Base-by-base conservation (phyloP, 2,329 filamentous ascomycete genomes). In the Mycosphaerelloides madeirae region DNA sequence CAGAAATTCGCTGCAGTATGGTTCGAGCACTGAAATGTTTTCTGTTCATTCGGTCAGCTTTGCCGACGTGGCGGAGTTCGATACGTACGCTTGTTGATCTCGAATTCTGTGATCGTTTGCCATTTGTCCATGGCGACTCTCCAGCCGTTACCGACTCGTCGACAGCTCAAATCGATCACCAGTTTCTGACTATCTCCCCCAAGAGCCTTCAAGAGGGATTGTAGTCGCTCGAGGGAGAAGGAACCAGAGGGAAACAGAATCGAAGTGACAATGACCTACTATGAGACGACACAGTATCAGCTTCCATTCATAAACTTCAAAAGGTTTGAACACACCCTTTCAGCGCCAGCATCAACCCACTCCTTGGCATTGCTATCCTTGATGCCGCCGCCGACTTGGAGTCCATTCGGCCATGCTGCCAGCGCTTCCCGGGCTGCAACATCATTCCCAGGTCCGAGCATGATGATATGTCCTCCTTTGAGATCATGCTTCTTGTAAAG, bases 41-140 rank as follows among this genome's bases (percentile, higher is more conserved):
- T 86, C 91, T 94, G 60, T 32, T 32, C 31, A 8, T 18, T 19
- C n/a, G 31, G 33, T 37, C 33, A 36, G 41, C 31, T 7, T 20
- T 38, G 13, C 6, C n/a, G n/a, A 31, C 22, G 15, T 22, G 22
- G 22, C 22, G 22, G 22, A 35, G 16, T 6, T 8, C 11, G 12
- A 19, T 12, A 32, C 68, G 44, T 69, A 90, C 91, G 86, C 75
- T 86, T 75, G 52, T 84, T 91, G 53, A 98, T 81, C 64, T 96
- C 88, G 82, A 95, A 95, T 60, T 96, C 87, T 1, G 93, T 97
- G 44, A 97, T 84, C 1, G 88, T 95, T 74, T 97, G 93, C 93
- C 93, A 98, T 67, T 95, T 95, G 68, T 98, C 87, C 84, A 95
- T 98, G 43, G 93, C 91, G n/a, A 98, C 93, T 60, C 86, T 89